Conservation (phyloP, 768 basidiomycete genomes). For the Neoboletus subvelutipes region DNA sequence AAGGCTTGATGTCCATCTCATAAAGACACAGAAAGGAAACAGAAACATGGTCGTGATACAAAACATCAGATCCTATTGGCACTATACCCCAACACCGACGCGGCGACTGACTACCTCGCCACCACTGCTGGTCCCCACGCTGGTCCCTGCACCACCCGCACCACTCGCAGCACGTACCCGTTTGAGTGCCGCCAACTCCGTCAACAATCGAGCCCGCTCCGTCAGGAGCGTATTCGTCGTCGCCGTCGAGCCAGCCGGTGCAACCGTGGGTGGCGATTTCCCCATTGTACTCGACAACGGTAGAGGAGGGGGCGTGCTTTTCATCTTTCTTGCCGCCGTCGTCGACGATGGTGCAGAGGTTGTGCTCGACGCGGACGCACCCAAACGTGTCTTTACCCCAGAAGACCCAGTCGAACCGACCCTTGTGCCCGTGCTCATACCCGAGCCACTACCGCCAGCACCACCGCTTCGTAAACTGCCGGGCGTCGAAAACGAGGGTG, state of each 20-base stretch:
- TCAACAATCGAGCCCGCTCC: constrained; percentile 56
- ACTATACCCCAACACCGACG: constrained; percentile 13
- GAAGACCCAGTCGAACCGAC: neutral
- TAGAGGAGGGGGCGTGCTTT: neutral
- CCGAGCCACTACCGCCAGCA: too few species aligned
- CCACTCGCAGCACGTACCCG: constrained; percentile 18
- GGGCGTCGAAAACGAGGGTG: neutral
- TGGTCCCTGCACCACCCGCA: neutral
- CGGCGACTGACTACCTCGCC: neutral
- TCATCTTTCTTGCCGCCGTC: neutral
- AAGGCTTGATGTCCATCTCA: too few species aligned
- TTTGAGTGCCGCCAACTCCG: constrained; percentile 51
- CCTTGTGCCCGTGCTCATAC: neutral
- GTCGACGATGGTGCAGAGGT: neutral
- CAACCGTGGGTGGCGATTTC: neutral
- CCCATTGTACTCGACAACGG: neutral
- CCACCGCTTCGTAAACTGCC: too few species aligned
- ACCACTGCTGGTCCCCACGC: neutral
- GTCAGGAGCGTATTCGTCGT: constrained; percentile 50
- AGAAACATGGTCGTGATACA: neutral
- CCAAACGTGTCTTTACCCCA: neutral
- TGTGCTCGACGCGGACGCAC: neutral
- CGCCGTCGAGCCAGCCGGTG: constrained; percentile 35
- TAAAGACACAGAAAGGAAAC: neutral
- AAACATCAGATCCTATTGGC: neutral